A percentile compares a stretch with the other conserved stretches of the same genome.
These are phyloP conservation scores for Rhizomucor miehei DNA, from an alignment of 371 early-diverging fungal genomes.

Conservation along the genomic window DNA sequence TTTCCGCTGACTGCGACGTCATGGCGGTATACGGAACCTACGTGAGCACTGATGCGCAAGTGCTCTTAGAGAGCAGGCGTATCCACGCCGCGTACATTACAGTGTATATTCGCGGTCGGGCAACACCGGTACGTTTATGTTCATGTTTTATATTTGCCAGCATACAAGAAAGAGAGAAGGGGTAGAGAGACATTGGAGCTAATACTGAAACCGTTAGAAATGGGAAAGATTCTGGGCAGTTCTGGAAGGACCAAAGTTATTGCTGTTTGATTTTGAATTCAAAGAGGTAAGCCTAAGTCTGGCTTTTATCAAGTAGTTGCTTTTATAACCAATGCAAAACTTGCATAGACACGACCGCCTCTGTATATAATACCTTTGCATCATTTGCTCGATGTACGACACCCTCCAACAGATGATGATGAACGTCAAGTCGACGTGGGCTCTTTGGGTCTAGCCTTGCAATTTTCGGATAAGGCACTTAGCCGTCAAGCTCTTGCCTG, in stretches of 20 bases:
- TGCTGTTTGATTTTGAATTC: conserved; percentile 47
- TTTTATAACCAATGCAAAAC: neutral
- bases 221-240: conserved; percentile 47
- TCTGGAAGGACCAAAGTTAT: conserved; percentile 27
- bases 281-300: conserved; percentile 24
- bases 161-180: too few species aligned
- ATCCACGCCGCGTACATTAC: conserved; percentile 39
- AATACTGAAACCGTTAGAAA: too few species aligned
- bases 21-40: conserved; percentile 37
- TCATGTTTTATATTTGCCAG: too few species aligned
- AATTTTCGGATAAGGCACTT: conserved; percentile 27
- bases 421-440: conserved; percentile 47
- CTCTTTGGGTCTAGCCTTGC: conserved; percentile 35
- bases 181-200: too few species aligned
- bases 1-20: conserved; percentile 23
- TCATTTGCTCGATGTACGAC: conserved; percentile 24
- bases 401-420: conserved; percentile 41
- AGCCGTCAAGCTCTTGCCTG: conserved; percentile 3
- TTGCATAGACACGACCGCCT: conserved; percentile 29
- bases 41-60: conserved; percentile 30
- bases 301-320: neutral
- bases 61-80: conserved; percentile 23
- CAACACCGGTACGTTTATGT: conserved; percentile 39
- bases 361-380: conserved; percentile 30
- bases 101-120: conserved; percentile 36